Evolutionary conservation across 345 rosid species (phyloP).

Genomic region (Populus tremula): DNA sequence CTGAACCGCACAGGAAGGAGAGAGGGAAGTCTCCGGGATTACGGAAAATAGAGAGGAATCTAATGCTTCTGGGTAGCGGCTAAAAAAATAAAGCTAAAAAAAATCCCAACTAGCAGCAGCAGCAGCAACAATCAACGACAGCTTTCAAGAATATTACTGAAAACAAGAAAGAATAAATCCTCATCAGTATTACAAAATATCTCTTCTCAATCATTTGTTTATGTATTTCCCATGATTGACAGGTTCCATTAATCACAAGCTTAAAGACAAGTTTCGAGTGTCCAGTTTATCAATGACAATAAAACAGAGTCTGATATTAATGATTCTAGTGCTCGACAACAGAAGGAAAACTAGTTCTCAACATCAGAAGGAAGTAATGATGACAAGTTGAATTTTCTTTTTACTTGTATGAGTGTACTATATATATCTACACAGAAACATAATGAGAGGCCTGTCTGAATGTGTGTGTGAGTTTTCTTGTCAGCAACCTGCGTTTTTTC

Average conservation of each 20-base stretch:
- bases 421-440: background rate
- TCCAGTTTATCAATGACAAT: slow-evolving; percentile 6
- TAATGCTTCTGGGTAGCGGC: slow-evolving; percentile 56
- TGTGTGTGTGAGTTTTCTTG: background rate
- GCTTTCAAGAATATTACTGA: slow-evolving; percentile 47
- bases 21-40: slow-evolving; percentile 22
- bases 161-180: slow-evolving; percentile 50
- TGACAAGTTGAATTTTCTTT: slow-evolving; percentile 12
- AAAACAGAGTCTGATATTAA: slow-evolving; percentile 12
- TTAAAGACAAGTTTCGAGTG: slow-evolving; percentile 21
- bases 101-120: slow-evolving; percentile 24
- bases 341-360: slow-evolving; percentile 1
- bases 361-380: slow-evolving; percentile 13
- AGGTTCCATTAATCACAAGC: slow-evolving; percentile 49
- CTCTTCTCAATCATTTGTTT: slow-evolving; percentile 53
- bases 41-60: slow-evolving; percentile 55
- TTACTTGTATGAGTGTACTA: background rate
- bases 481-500: slow-evolving; percentile 29
- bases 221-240: slow-evolving; percentile 55
- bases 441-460: background rate
- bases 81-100: slow-evolving; percentile 30
- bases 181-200: slow-evolving; percentile 39
- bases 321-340: slow-evolving; percentile 3
- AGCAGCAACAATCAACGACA: slow-evolving; percentile 20
- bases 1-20: slow-evolving; percentile 25